These are phyloP conservation scores for Nicotiana tabacum DNA, from an alignment of 257 asterid genomes.

Conservation along the genomic window DNA sequence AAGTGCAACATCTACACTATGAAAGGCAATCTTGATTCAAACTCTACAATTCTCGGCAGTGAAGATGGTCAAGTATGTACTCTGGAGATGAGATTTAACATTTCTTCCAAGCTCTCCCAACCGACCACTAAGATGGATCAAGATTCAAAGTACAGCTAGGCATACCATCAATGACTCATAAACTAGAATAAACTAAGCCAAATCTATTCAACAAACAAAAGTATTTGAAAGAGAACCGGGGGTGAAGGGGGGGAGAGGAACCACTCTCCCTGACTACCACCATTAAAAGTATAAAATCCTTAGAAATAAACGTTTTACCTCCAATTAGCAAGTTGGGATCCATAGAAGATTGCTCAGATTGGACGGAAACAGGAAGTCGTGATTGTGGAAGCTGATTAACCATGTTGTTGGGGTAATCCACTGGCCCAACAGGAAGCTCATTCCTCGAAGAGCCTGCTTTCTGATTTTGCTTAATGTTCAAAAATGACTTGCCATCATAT, in stretches of 20 bases:
- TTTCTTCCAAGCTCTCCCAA: background rate
- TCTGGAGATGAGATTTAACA: background rate
- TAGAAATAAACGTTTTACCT: slow-evolving; percentile 37
- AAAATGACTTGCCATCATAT: slow-evolving; percentile 86
- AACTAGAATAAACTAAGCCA: background rate
- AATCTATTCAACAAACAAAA: background rate
- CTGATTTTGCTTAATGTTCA: slow-evolving; percentile 61
- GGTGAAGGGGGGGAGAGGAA: background rate
- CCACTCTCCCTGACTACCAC: background rate
- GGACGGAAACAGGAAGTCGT: slow-evolving; percentile 39
- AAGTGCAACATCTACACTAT: background rate
- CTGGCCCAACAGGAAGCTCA: slow-evolving; percentile 53
- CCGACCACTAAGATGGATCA: background rate
- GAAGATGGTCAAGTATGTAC: background rate
- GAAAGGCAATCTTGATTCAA: background rate
- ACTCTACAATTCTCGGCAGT: background rate
- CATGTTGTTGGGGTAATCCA: slow-evolving; percentile 52
- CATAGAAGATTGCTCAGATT: slow-evolving; percentile 42
- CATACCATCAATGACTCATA: background rate
- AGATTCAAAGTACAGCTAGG: background rate
- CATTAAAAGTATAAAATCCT: background rate
- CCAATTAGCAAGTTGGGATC: slow-evolving; percentile 55
- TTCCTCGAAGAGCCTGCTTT: slow-evolving; percentile 31
- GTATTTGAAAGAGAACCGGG: background rate
- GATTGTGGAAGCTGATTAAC: slow-evolving; percentile 55